Evolutionary conservation across 202 grass and related monocot species (phyloP).

Genomic region (Dendrocalamus latiflorus): DNA sequence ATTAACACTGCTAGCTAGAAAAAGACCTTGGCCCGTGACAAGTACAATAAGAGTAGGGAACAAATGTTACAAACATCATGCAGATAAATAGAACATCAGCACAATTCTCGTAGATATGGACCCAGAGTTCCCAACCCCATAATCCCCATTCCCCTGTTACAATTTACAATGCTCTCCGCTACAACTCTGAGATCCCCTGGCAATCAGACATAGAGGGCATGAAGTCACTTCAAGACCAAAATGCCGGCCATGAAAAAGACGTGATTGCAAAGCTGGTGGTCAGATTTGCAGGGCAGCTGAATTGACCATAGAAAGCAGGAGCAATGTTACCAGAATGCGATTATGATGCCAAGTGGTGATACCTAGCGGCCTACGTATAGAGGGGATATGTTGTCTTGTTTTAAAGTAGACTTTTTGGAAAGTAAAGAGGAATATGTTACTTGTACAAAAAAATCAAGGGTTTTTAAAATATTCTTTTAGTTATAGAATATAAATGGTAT

Average conservation of each 20-base stretch:
- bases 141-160: background rate
- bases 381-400: background rate
- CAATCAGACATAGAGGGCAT: background rate
- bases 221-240: conserved; percentile 13
- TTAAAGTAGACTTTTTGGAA: background rate
- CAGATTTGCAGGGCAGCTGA: background rate
- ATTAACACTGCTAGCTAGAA: background rate
- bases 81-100: background rate
- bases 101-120: background rate
- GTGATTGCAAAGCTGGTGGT: background rate
- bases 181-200: background rate
- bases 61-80: background rate
- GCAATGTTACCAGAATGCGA: background rate
- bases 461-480: background rate
- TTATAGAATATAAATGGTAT: background rate
- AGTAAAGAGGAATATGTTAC: background rate
- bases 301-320: background rate
- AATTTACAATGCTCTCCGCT: background rate
- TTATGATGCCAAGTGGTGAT: background rate
- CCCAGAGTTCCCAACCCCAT: background rate
- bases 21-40: background rate
- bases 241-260: background rate
- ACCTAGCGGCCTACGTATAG: background rate
- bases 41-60: background rate
- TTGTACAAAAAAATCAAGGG: background rate